Evolutionary conservation across 495 filamentous ascomycete species (phyloP), one percentile per base, ranked within the genome.

Genomic region (Annulohypoxylon stygium): DNA sequence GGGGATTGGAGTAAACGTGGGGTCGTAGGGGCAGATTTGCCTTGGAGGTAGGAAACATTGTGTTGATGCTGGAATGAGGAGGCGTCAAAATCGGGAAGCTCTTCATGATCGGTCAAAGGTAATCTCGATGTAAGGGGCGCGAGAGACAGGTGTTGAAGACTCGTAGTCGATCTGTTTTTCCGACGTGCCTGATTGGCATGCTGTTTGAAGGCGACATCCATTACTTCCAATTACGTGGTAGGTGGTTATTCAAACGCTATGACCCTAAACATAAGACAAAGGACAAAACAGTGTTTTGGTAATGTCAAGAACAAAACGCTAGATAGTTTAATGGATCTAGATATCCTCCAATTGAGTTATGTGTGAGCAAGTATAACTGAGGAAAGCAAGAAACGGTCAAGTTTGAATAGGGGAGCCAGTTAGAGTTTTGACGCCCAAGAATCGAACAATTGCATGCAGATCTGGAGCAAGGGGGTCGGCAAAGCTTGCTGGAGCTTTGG

Each of bases 51-150:
- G 33, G 85, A 87, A 45, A 79, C 71, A 54, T 78, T 81, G 47
- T 75, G 75, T 30, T 77, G 70, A 26, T 75, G 75, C 33, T 77
- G 70, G n/a, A 74, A 60, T 4, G 73, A 67, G 26, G 60, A 33
- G n/a, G 75, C 76, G 20, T 69, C 60, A 61, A 71, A 48, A 34
- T 79, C 75, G 68, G 80, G 73, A 48, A 79, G 68, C 65, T 83
- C 78, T 62, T 89, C 86, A 60, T 84, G 79, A 72, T 91, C 87
- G 65, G 79, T 75, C 55, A 90, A 82, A 59, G 90, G 89, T 66
- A 91, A 87, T 78, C 85, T 87, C 57, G 90, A 87, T 14, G 90
- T 91, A 18, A 93, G 83, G 64, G 91, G 90, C 34, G 89, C 87
- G 55, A 92, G 85, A 25, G 89, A 89, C 70, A 87, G 80, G 70